phyloP scores from a whole-genome alignment of 805 yeast species.

The Lachancea cidri region DNA sequence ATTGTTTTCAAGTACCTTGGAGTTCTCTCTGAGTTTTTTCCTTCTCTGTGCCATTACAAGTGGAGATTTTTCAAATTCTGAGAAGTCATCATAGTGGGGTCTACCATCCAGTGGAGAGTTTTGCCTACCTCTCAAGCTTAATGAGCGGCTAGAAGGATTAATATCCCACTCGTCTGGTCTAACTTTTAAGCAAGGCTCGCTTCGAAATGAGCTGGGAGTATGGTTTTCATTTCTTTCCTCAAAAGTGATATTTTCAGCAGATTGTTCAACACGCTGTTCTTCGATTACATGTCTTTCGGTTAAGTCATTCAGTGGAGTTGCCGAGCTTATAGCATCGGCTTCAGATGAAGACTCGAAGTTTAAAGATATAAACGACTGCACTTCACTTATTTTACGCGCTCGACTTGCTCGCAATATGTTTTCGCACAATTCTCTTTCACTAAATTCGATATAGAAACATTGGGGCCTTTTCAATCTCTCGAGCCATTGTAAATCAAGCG shows the following conservation, averaged over 20 bases:
- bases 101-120: not conserved
- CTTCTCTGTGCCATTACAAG: slow-evolving; percentile 21
- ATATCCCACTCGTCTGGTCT: slow-evolving; percentile 8
- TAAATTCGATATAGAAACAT: not conserved
- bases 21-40: slow-evolving; percentile 18
- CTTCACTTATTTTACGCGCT: slow-evolving; percentile 32
- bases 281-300: no score
- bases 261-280: no score
- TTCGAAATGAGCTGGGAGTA: no score
- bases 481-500: slow-evolving; percentile 5
- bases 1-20: slow-evolving; percentile 7
- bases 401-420: slow-evolving; percentile 2
- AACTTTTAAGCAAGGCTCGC: no score
- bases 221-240: no score
- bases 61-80: slow-evolving; percentile 20
- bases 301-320: not conserved
- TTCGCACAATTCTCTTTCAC: not conserved
- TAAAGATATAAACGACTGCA: slow-evolving; percentile 23
- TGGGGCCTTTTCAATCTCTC: not conserved
- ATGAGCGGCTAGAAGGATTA: slow-evolving; percentile 2
- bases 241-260: no score
- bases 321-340: slow-evolving; percentile 5
- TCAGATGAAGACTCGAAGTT: slow-evolving; percentile 10
- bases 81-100: not conserved
- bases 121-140: not conserved